A percentile compares a stretch with the other conserved stretches of the same genome.
These are phyloP conservation scores for Termitomyces sp. DNA, from an alignment of 768 basidiomycete genomes.

Conservation along the genomic window DNA sequence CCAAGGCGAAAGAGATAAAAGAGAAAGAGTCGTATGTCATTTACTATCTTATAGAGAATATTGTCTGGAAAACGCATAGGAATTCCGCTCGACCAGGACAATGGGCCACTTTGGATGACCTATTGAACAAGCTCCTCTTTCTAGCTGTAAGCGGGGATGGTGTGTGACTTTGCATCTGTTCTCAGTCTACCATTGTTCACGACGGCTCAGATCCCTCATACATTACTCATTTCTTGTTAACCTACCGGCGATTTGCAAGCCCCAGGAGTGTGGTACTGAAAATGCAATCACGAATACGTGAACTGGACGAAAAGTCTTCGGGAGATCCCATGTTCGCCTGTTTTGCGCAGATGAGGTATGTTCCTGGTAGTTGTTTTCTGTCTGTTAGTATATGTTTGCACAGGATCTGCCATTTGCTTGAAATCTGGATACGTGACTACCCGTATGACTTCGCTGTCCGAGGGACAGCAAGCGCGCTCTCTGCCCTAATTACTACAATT, in stretches of 20 bases:
- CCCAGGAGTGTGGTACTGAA: constrained; percentile 77
- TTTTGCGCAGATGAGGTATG: constrained; percentile 83
- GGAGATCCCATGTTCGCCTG: constrained; percentile 84
- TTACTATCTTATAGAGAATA: not conserved
- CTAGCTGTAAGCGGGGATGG: constrained; percentile 83
- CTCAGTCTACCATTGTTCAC: not conserved
- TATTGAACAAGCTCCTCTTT: constrained; percentile 79
- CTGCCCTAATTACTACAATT: constrained; percentile 74
- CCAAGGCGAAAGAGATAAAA: constrained; percentile 34
- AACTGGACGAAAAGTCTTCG: constrained; percentile 57
- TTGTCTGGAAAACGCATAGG: constrained; percentile 1
- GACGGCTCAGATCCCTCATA: constrained; percentile 59
- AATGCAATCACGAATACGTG: constrained; percentile 84
- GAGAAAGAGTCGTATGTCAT: constrained; percentile 29
- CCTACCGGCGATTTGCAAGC: constrained; percentile 77
- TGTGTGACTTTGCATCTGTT: constrained; percentile 22
- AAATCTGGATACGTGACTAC: constrained; percentile 73
- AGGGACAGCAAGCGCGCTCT: constrained; percentile 66
- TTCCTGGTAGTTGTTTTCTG: constrained; percentile 1
- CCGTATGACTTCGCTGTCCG: constrained; percentile 77
- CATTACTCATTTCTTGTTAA: constrained; percentile 76
- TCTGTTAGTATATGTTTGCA: constrained; percentile 2
- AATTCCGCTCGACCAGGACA: constrained; percentile 47
- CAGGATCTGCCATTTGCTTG: constrained; percentile 77
- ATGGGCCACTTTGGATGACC: constrained; percentile 73